A percentile compares a stretch with the other conserved stretches of the same genome.
These are phyloP conservation scores for Boletellus emodensis DNA, from an alignment of 768 basidiomycete species.

Conservation along the genomic window DNA sequence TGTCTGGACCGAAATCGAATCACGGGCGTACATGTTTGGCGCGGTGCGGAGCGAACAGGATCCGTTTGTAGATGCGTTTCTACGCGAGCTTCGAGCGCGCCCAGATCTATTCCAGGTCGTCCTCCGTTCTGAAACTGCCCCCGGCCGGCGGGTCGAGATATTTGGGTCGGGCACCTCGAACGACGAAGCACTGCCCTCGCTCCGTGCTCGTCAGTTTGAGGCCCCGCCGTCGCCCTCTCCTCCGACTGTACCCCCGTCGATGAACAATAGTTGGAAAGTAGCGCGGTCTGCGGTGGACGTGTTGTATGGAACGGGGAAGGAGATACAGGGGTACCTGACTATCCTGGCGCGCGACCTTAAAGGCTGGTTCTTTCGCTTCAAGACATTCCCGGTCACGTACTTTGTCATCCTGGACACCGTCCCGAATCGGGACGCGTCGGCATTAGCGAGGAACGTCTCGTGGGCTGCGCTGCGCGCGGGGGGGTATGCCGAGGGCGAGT, in stretches of 20 bases:
- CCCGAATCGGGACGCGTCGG: constrained; percentile 9
- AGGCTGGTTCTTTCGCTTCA: constrained; percentile 29
- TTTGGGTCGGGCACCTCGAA: constrained; percentile 23
- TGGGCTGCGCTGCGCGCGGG: constrained; percentile 31
- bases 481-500: constrained; percentile 24
- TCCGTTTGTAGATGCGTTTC: constrained; percentile 23
- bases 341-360: neutral
- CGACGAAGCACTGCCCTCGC: constrained; percentile 5
- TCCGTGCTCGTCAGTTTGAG: constrained; percentile 19
- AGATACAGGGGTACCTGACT: constrained; percentile 10
- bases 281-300: constrained; percentile 15
- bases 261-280: constrained; percentile 11
- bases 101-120: constrained; percentile 33
- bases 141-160: constrained; percentile 16
- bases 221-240: constrained; percentile 8
- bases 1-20: constrained; percentile 24
- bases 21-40: constrained; percentile 29
- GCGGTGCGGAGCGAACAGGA: constrained; percentile 29
- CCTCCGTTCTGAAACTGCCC: constrained; percentile 27
- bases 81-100: constrained; percentile 27
- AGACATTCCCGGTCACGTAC: constrained; percentile 30
- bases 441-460: constrained; percentile 19
- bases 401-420: constrained; percentile 27
- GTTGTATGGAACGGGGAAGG: constrained; percentile 13
- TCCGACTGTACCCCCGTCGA: neutral